Percentiles rank a stretch among this genome's conserved stretches.
These are phyloP conservation scores for Cubamyces lactineus DNA, from an alignment of 768 basidiomycete genomes.

Conservation along the genomic window DNA sequence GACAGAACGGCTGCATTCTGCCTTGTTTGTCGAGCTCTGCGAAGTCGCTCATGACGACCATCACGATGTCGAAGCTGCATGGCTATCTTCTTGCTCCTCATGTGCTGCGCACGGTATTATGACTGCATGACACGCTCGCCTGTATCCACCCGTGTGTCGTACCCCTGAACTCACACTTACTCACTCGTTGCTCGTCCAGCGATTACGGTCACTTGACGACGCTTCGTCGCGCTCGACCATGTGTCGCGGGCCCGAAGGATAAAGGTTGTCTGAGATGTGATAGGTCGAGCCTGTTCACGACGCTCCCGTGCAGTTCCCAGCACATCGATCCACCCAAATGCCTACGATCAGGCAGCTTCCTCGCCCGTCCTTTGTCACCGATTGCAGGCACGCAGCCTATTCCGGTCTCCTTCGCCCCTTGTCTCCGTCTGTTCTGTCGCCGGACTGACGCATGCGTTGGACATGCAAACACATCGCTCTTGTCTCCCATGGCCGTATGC, in stretches of 20 bases:
- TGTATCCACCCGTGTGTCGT: neutral
- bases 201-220: conserved; percentile 15
- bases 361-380: conserved; percentile 14
- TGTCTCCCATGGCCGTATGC: neutral
- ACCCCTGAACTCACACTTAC: neutral
- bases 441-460: neutral
- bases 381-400: conserved; percentile 2
- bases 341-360: conserved; percentile 16
- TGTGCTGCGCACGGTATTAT: conserved; percentile 11
- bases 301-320: neutral
- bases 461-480: neutral
- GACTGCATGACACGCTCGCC: conserved; percentile 9
- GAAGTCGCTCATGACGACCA: conserved; percentile 18
- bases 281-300: neutral
- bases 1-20: conserved; percentile 12
- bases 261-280: neutral
- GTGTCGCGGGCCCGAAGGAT: conserved; percentile 11
- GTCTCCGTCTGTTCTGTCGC: neutral
- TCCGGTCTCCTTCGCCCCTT: conserved; percentile 2
- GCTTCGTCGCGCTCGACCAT: conserved; percentile 8
- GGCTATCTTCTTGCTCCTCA: neutral
- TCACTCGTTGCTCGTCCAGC: neutral
- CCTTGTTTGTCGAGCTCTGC: conserved; percentile 15
- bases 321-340: conserved; percentile 11
- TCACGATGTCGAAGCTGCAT: conserved; percentile 8